These are phyloP conservation scores for Penicillium chermesinum DNA, from an alignment of 495 filamentous ascomycete species.

Conservation along the genomic window DNA sequence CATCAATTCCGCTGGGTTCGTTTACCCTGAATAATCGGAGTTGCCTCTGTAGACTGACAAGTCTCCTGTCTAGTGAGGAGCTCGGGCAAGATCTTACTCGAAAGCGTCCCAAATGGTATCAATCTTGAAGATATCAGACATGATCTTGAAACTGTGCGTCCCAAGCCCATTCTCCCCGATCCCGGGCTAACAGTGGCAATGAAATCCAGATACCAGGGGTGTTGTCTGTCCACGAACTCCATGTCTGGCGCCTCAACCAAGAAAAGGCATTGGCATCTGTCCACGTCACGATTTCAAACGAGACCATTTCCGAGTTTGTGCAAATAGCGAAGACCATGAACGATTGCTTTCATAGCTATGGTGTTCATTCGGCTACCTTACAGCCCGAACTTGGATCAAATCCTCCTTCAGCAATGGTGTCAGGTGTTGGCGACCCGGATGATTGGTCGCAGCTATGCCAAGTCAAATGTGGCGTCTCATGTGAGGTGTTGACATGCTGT, in stretches of 20 bases:
- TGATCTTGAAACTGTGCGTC: slow-evolving; percentile 44
- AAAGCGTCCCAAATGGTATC: slow-evolving; percentile 73
- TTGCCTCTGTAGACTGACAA: not conserved
- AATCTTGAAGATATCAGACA: slow-evolving; percentile 68
- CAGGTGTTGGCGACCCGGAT: no score
- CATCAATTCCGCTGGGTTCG: slow-evolving; percentile 36
- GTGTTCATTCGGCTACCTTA: slow-evolving; percentile 40
- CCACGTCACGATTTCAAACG: slow-evolving; percentile 31
- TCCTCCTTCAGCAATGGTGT: no score
- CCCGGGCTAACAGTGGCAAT: not conserved
- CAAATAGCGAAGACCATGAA: slow-evolving; percentile 30
- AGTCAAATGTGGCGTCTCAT: no score
- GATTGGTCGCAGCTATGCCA: no score
- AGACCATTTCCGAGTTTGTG: slow-evolving; percentile 25
- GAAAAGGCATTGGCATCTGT: slow-evolving; percentile 40
- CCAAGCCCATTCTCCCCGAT: not conserved
- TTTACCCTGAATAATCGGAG: slow-evolving; percentile 19
- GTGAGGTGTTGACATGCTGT: no score
- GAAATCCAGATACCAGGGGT: slow-evolving; percentile 30
- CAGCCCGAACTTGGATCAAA: no score
- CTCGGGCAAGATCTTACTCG: slow-evolving; percentile 58
- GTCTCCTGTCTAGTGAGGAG: slow-evolving; percentile 32
- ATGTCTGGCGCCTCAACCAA: slow-evolving; percentile 45
- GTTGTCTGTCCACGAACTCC: slow-evolving; percentile 39
- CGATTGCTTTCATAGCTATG: slow-evolving; percentile 45